Evolutionary conservation across 768 basidiomycete species (phyloP).

Genomic region (Tricholoma sp.): DNA sequence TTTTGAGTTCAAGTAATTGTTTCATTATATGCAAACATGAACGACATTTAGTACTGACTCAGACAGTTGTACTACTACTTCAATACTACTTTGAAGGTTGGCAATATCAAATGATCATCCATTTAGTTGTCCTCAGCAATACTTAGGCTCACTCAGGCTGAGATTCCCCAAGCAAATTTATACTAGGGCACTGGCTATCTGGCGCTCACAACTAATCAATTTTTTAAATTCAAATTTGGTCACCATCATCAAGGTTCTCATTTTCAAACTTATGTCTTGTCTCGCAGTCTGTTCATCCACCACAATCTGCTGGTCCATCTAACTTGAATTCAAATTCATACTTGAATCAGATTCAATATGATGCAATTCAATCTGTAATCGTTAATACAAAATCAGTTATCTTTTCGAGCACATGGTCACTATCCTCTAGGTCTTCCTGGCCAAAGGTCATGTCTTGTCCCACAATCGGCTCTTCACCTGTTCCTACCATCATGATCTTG

Average conservation of each 20-base stretch:
- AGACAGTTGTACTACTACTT: not conserved
- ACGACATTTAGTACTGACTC: not conserved
- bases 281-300: not conserved
- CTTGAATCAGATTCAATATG: not conserved
- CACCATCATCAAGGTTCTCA: not conserved
- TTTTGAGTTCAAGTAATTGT: no score
- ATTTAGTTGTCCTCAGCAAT: no score
- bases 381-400: no score
- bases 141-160: no score
- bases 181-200: no score
- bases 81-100: not conserved
- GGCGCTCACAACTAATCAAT: no score
- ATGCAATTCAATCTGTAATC: slow-evolving; percentile 1
- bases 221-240: no score
- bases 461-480: not conserved
- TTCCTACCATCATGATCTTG: not conserved
- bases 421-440: not conserved
- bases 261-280: not conserved
- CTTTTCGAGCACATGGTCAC: not conserved
- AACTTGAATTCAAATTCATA: not conserved
- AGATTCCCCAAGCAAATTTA: no score
- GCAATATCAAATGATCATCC: no score
- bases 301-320: not conserved
- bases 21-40: not conserved
- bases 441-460: not conserved